Evolutionary conservation across 352 stramenopile species (phyloP).

Genomic region (Phytopythium aichiense): DNA sequence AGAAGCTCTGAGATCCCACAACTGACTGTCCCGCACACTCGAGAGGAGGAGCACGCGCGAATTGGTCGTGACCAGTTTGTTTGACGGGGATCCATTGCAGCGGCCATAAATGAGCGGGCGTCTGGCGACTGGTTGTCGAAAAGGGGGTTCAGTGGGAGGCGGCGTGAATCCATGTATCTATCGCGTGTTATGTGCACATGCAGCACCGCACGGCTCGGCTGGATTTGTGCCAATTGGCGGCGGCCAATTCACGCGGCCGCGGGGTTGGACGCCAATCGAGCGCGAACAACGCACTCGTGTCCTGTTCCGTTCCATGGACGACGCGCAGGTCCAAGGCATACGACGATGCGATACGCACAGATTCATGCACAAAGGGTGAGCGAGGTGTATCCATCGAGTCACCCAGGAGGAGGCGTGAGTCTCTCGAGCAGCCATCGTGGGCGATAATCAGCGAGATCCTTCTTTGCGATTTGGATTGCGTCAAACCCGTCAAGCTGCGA

Average conservation of each 20-base stretch:
- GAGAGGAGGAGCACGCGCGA: too few relatives aligned
- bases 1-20: not conserved
- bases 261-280: not conserved
- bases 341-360: not conserved
- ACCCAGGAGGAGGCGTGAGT: not conserved
- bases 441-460: too few relatives aligned
- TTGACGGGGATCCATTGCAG: not conserved
- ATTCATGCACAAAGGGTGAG: not conserved
- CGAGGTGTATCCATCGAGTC: slow-evolving; percentile 1
- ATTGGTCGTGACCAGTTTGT: too few relatives aligned
- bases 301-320: not conserved
- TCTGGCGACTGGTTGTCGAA: not conserved
- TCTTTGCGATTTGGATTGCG: too few relatives aligned
- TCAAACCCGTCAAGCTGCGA: not conserved
- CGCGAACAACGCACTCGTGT: slow-evolving; percentile 1
- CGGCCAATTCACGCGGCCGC: not conserved
- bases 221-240: not conserved
- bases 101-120: not conserved
- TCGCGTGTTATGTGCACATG: not conserved
- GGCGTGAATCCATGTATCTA: not conserved
- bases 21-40: too few relatives aligned
- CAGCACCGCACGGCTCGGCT: not conserved
- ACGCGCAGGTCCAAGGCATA: not conserved
- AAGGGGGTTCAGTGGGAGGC: not conserved
- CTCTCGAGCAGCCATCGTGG: not conserved